Evolutionary conservation across 106 monocot species (phyloP).

Genomic region (Chionographis japonica): DNA sequence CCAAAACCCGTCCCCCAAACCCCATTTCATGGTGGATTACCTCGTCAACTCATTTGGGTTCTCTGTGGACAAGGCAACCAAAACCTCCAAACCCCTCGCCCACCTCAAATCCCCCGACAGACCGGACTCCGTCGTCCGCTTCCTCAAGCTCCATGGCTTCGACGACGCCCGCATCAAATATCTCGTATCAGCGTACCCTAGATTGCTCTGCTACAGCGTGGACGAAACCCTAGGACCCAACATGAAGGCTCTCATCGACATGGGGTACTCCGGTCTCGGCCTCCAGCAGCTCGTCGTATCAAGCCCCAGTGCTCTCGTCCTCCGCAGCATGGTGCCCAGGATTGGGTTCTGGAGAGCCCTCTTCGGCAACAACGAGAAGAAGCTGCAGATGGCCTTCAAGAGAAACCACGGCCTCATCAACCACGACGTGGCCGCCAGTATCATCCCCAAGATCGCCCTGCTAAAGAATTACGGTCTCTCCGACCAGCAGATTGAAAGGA

Average conservation of each 20-base stretch:
- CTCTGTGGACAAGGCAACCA: no score
- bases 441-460: background rate
- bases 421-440: background rate
- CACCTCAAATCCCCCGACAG: background rate
- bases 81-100: no score
- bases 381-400: background rate
- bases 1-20: no score
- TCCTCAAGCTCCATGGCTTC: conserved; percentile 10
- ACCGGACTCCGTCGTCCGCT: conserved; percentile 2
- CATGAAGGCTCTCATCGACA: background rate
- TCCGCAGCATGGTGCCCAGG: background rate
- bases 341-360: conserved; percentile 5
- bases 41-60: no score
- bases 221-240: conserved; percentile 9
- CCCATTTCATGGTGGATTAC: no score
- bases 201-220: background rate
- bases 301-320: background rate
- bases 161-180: conserved; percentile 1
- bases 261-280: background rate
- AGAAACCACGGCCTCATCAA: background rate
- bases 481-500: no score
- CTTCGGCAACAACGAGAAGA: conserved; percentile 1
- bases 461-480: background rate
- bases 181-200: conserved; percentile 1
- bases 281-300: background rate